Evolutionary conservation across 176 grass and related monocot species (phyloP).

Genomic region (Stipa capillata): DNA sequence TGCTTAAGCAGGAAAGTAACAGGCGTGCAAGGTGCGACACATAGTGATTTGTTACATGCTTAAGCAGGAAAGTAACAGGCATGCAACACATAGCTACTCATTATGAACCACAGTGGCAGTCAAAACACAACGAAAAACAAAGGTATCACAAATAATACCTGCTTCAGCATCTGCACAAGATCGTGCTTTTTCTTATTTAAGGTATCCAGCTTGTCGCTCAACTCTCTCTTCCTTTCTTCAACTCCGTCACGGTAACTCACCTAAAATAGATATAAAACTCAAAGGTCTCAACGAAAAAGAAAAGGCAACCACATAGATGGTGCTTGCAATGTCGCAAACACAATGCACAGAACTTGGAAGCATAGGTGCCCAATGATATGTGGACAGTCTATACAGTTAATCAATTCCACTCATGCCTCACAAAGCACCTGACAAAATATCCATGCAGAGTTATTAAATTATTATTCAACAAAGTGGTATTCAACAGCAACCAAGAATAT

Average conservation of each 20-base stretch:
- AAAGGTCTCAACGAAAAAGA: background rate
- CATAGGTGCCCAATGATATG: background rate
- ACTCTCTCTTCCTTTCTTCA: conserved; percentile 51
- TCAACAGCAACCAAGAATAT: background rate
- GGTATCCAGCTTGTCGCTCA: conserved; percentile 61
- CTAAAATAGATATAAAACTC: conserved; percentile 21
- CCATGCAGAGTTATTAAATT: background rate
- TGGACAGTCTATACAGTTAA: background rate
- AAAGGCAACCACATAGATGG: background rate
- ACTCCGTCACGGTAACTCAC: conserved; percentile 27
- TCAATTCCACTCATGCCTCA: background rate
- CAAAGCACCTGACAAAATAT: background rate
- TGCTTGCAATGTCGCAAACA: too few relatives aligned
- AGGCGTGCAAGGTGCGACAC: too few relatives aligned
- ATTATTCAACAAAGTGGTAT: background rate
- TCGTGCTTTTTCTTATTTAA: conserved; percentile 90
- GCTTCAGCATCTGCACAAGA: conserved; percentile 99
- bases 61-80: background rate
- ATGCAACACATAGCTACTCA: background rate
- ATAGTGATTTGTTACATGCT: too few relatives aligned
- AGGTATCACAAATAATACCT: conserved; percentile 39
- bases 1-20: too few relatives aligned
- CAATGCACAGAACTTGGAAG: too few relatives aligned
- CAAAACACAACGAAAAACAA: background rate
- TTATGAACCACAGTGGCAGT: background rate